Base-by-base conservation (phyloP, 371 early-diverging fungal species). In the Choanephora cucurbitarum region DNA sequence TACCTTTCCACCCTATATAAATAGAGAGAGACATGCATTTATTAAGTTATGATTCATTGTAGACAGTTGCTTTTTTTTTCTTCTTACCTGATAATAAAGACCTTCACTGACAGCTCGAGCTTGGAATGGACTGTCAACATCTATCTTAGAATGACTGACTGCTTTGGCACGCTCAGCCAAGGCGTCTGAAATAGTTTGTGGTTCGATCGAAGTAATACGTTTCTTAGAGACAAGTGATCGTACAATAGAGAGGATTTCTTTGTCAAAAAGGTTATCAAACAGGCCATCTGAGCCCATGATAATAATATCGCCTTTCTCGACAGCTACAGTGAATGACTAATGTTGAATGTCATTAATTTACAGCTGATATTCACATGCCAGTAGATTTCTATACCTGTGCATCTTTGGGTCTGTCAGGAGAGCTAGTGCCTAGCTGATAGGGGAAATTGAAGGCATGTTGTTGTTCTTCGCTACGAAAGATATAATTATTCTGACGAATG, bases 401-500 rank as follows among this genome's bases (percentile, higher is more conserved):
- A 62, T 87, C 85, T 7, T 70, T 60, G 3, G 89, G 89, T 15
- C 58, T 56, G 68, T 88, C 88, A 24, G 77, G 74, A 47, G 83
- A 80, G 17, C 74, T 69, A 4, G 85, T 87, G 22, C 90, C 88
- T 33, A 91, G 73, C 58, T 91, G 91, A 55, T 81, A 88, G 5
- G 91, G 91, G 54, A 76, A 88, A 57, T 90, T 90, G 66, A 90
- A 90, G 11, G 88, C 86, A 69, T 89, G 90, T 53, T 91, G 91
- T 52, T 89, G 90, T 64, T 89, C 90, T 67, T 95, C 94, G 28
- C 88, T 91, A 46, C 94, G 85, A 70, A 95, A 96, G 10, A 94
- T 82, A 65, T 89, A 81, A 52, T 90, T 87, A 52, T 87, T 84
- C 52, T 85, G 77, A 33, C 97, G 85, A 52, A 96, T 87, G 1